Base-by-base conservation (phyloP, 1,284 basidiomycete species). In the Pseudomicrostroma phylloplanum region DNA sequence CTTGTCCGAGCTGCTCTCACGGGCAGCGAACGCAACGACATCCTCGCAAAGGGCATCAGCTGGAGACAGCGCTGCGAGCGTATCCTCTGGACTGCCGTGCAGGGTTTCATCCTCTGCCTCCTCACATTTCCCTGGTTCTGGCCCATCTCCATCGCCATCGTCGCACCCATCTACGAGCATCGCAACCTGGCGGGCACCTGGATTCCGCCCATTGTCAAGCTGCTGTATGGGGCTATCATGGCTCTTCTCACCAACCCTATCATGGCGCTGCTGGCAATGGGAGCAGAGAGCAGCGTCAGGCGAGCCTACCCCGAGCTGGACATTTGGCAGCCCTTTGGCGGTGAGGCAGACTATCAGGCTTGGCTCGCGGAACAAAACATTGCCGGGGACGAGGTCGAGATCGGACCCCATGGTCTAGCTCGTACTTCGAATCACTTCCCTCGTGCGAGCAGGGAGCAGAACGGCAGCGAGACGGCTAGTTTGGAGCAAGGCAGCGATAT, bases 171-270 rank as follows among this genome's bases (percentile, higher is more conserved):
- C 53, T 80, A 74, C 61, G 75, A 69, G 12, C 63, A 68, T 17
- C 36, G 63, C 1, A 63, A 80, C 26, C 63, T 80, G 66, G 74
- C 68, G 0, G 68, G 70, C 13, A 77, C 74, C 0, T 80, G 77
- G 77, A 65, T 68, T 0, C 74, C 77, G 1, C 63, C 69, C 57
- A 69, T 78, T 41, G 79, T 80, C 71, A 80, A 80, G 66, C 68
- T 78, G 21, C 51, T 80, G 2, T 80, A 65, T 21, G 80, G 79
- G 17, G 75, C 55, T 3, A 54, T 76, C 7, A 23, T 76, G 30
- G 65, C 66, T 21, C 60, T 78, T 21, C 49, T 78, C 17, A 78
- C 76, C 6, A 78, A 78, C 36, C 76, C 76, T 19, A 57, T 76
- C 63, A 74, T 78, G 59, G 74, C 74, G 11, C 56, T 78, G n/a